Evolutionary conservation across 768 basidiomycete genomes (phyloP).

Genomic region (Collybia sp.): DNA sequence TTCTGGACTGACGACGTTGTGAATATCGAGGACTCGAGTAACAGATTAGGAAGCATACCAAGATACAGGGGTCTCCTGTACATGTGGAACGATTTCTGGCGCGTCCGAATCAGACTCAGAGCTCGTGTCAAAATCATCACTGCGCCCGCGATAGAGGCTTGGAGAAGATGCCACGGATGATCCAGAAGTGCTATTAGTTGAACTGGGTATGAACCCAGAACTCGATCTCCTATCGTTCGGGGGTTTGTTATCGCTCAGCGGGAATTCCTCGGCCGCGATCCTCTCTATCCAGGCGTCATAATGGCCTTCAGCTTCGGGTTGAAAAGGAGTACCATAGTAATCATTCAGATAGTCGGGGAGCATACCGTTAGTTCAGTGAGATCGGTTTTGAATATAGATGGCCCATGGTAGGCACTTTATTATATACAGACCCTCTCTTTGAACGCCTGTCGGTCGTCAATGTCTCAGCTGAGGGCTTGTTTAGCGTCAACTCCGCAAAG

Average conservation of each 20-base stretch:
- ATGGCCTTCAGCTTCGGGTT: slow-evolving; percentile 12
- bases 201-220: slow-evolving; percentile 1
- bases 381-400: not conserved
- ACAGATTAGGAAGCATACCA: not conserved
- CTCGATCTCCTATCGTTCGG: not conserved
- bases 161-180: slow-evolving; percentile 5
- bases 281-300: slow-evolving; percentile 9
- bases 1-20: not conserved
- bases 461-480: not conserved
- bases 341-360: slow-evolving; percentile 7
- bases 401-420: slow-evolving; percentile 6
- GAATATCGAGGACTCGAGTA: slow-evolving; percentile 1
- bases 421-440: slow-evolving; percentile 9
- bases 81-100: not conserved
- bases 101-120: slow-evolving; percentile 7
- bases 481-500: slow-evolving; percentile 8
- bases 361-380: slow-evolving; percentile 4
- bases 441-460: slow-evolving; percentile 3
- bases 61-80: not conserved
- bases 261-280: slow-evolving; percentile 7
- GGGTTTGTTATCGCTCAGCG: slow-evolving; percentile 4
- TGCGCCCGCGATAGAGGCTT: not conserved
- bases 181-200: slow-evolving; percentile 6
- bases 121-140: not conserved
- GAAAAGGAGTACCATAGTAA: slow-evolving; percentile 9